phyloP scores from a whole-genome alignment of 2,329 filamentous ascomycete species.

The Allantophomopsis lycopodina region DNA sequence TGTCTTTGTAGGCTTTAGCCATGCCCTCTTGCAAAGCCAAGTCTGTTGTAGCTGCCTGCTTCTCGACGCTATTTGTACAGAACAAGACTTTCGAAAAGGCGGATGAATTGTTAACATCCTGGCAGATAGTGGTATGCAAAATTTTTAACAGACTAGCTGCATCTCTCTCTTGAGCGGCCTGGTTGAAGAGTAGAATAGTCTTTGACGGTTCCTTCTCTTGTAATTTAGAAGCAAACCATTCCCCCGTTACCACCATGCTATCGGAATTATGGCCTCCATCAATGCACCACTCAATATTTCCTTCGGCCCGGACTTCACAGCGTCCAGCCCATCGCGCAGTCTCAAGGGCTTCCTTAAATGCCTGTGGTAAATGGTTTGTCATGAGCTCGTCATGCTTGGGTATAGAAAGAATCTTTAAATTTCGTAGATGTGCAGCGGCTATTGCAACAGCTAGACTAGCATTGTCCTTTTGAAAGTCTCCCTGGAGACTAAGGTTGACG shows the following conservation, averaged over 20 bases:
- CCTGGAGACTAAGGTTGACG: constrained; percentile 19
- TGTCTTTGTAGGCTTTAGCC: constrained; percentile 40
- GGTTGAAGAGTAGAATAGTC: background rate
- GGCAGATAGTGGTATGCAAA: background rate
- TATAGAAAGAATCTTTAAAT: constrained; percentile 17
- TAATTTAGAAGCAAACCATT: constrained; percentile 56
- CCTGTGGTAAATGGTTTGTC: constrained; percentile 31
- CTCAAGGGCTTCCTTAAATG: constrained; percentile 60
- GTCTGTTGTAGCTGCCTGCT: constrained; percentile 20
- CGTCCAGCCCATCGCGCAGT: constrained; percentile 64
- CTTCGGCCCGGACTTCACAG: constrained; percentile 46
- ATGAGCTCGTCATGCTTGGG: background rate
- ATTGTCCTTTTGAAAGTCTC: constrained; percentile 44
- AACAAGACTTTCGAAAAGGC: background rate
- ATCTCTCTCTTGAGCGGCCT: background rate
- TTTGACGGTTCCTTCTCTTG: constrained; percentile 1
- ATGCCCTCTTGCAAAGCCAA: constrained; percentile 57
- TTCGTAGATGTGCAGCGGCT: constrained; percentile 28
- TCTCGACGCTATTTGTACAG: background rate
- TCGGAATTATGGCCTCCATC: constrained; percentile 35
- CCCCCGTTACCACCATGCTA: constrained; percentile 64
- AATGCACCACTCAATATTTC: constrained; percentile 12
- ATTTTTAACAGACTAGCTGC: background rate
- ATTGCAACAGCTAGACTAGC: constrained; percentile 33
- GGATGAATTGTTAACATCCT: background rate